Evolutionary conservation across 176 grass and related monocot species (phyloP), one percentile per base, ranked within the genome.

Genomic region (Hsuehochloa calcarea): DNA sequence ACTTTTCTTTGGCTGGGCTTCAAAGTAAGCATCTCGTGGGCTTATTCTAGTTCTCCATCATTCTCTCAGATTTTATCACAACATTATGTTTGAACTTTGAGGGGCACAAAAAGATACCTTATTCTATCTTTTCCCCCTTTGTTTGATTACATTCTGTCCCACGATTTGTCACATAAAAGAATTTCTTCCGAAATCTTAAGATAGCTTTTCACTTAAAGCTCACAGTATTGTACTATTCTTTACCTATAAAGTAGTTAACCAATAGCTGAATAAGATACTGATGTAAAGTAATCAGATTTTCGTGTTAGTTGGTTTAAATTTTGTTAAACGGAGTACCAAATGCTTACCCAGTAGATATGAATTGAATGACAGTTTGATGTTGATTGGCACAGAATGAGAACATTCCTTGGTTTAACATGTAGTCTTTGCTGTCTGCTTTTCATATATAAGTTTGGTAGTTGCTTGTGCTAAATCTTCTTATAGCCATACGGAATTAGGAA

Each of bases 21-120:
- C 75, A 88, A 92, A 88, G 79, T 74, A 23, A 68, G 91, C 67
- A 93, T 96, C 68, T 88, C 3, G 31, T 89, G 64, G 46, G 66
- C 31, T 82, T 84, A 86, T 94, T 91, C 85, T 84, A 90, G 65
- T 88, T 92, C 87, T 37, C 87, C 71, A 69, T 86, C 68, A 41
- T 91, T 89, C 71, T 91, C 84, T 81, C 70, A 90, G 44, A 85
- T 88, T 89, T 91, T 87, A 89, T 93, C 59, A 47, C 70, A 26
- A 61, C 77, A 85, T 82, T 81, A 78, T 92, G 85, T 87, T 90
- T 83, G 73, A 88, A 74, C 87, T 88, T 92, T 92, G 82, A 85
- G 87, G 77, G n/a, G 78, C 88, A 88, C 38, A 74, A 80, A 93
- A 91, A 75, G 40, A 73, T 73, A 86, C 86, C 55, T 72, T 95